phyloP scores from a whole-genome alignment of 306 rosid genomes.

The Acacia melanoxylon region DNA sequence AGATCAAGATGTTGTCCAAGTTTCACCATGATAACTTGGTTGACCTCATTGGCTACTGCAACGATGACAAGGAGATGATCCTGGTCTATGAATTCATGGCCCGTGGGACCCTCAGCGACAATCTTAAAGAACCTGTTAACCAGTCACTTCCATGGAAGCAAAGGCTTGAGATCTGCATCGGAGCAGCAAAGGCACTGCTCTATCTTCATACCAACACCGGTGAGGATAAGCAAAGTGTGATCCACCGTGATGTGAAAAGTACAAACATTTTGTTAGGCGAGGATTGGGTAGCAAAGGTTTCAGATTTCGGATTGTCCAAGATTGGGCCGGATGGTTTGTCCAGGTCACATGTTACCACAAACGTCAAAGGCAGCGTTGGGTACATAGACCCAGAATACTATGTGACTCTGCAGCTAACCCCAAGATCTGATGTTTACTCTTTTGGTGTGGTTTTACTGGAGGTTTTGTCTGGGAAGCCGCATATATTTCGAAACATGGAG shows the following conservation, averaged over 20 bases:
- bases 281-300: constrained; percentile 43
- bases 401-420: constrained; percentile 35
- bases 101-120: constrained; percentile 45
- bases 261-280: constrained; percentile 47
- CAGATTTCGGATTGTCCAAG: constrained; percentile 54
- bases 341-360: constrained; percentile 33
- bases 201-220: constrained; percentile 37
- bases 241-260: constrained; percentile 63
- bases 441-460: constrained; percentile 60
- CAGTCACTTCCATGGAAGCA: constrained; percentile 37
- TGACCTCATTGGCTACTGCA: constrained; percentile 43
- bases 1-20: constrained; percentile 41
- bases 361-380: constrained; percentile 35
- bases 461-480: constrained; percentile 44
- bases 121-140: constrained; percentile 21
- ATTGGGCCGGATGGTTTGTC: constrained; percentile 26
- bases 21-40: constrained; percentile 43
- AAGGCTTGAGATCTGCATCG: constrained; percentile 39
- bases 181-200: constrained; percentile 45
- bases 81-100: constrained; percentile 51
- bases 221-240: constrained; percentile 18
- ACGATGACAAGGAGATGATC: constrained; percentile 39
- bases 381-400: constrained; percentile 46
- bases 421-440: constrained; percentile 61
- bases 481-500: not conserved